Conservation (phyloP, 768 basidiomycete species). For the Boletus reticuloceps region DNA sequence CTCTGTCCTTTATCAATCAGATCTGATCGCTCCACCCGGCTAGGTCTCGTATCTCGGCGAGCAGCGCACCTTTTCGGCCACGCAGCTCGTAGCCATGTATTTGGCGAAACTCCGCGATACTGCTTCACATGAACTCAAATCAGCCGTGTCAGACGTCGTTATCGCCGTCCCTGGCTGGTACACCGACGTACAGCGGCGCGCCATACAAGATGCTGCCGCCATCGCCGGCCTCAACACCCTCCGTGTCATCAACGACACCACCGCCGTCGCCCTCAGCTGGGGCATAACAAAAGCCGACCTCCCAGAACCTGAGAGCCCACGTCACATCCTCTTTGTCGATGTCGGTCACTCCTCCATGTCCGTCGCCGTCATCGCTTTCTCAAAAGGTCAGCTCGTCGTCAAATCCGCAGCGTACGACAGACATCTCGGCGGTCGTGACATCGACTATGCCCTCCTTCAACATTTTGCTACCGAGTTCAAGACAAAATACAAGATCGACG, state of each 20-base stretch:
- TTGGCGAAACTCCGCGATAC: conserved; percentile 89
- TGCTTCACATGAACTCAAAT: conserved; percentile 81
- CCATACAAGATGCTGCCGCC: conserved; percentile 82
- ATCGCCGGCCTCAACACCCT: conserved; percentile 90
- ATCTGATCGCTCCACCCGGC: conserved; percentile 6
- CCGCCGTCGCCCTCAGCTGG: conserved; percentile 94
- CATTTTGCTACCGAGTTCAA: conserved; percentile 94
- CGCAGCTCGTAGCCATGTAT: conserved; percentile 91
- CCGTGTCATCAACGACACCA: conserved; percentile 95
- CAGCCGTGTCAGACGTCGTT: conserved; percentile 84
- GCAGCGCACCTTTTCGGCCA: conserved; percentile 72
- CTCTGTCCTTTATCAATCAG: conserved; percentile 2
- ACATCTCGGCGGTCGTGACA: conserved; percentile 93
- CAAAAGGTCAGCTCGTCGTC: conserved; percentile 88
- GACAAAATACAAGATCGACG: conserved; percentile 97
- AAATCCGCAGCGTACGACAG: conserved; percentile 89
- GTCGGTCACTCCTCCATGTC: conserved; percentile 92
- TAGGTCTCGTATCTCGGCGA: conserved; percentile 92
- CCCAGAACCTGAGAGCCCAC: conserved; percentile 76
- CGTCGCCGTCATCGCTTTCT: conserved; percentile 85
- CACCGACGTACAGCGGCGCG: conserved; percentile 90
- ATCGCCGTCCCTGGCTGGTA: conserved; percentile 97
- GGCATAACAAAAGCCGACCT: conserved; percentile 99
- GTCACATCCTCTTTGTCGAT: conserved; percentile 92
- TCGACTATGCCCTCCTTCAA: conserved; percentile 86